These are phyloP conservation scores for Salvia rosmarinus DNA, from an alignment of 257 asterid genomes.

Conservation along the genomic window DNA sequence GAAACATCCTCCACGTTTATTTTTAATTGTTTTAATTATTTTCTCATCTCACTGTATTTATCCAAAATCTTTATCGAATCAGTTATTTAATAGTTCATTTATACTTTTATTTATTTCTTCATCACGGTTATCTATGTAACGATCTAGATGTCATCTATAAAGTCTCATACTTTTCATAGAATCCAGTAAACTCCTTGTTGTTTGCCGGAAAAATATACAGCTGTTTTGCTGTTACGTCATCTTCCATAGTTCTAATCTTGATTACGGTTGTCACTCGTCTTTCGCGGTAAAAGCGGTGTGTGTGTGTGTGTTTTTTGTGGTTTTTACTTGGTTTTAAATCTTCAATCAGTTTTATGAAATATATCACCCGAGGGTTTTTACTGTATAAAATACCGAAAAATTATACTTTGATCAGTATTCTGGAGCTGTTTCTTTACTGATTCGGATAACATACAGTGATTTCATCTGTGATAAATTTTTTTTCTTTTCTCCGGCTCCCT, in stretches of 20 bases:
- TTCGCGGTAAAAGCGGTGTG: not conserved
- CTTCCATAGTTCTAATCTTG: not conserved
- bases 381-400: not conserved
- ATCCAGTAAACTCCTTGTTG: conserved; percentile 4
- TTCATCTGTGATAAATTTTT: not conserved
- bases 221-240: conserved; percentile 24
- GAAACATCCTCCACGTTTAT: conserved; percentile 30
- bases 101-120: not conserved
- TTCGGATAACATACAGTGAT: not conserved
- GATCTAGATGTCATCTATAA: not conserved
- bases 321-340: conserved; percentile 24
- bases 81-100: conserved; percentile 17
- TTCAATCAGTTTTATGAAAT: not conserved
- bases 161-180: conserved; percentile 16
- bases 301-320: not conserved
- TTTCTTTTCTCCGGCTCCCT: not conserved
- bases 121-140: not conserved
- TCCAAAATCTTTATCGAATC: not conserved
- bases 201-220: conserved; percentile 35
- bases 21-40: not conserved
- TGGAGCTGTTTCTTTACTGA: not conserved
- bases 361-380: conserved; percentile 8
- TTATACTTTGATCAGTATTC: not conserved
- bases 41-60: not conserved
- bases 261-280: not conserved